phyloP scores from a whole-genome alignment of 2,329 filamentous ascomycete genomes.

The Verticillium albo-atrum region DNA sequence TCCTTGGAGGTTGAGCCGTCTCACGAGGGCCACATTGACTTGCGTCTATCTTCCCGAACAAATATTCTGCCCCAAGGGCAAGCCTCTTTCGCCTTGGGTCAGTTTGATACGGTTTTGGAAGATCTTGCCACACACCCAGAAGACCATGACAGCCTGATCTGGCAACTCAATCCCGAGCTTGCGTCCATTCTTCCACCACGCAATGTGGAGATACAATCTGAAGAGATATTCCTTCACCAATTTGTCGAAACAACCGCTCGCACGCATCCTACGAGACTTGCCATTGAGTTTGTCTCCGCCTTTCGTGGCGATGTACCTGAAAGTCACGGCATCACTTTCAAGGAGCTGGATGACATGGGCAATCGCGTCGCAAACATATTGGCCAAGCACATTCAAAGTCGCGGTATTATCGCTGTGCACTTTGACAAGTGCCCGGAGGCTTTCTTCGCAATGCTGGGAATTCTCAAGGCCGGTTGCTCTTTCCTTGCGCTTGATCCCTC shows the following conservation, averaged over 20 bases:
- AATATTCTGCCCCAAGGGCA: conserved; percentile 65
- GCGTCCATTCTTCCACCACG: conserved; percentile 65
- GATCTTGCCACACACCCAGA: conserved; percentile 50
- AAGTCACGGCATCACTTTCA: conserved; percentile 66
- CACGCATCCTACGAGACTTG: conserved; percentile 52
- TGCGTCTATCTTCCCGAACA: conserved; percentile 63
- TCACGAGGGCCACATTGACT: conserved; percentile 39
- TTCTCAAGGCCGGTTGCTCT: conserved; percentile 76
- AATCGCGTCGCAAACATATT: conserved; percentile 70
- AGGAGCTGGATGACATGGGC: conserved; percentile 64
- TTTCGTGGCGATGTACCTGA: conserved; percentile 41
- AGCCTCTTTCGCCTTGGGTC: conserved; percentile 59
- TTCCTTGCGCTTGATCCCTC: conserved; percentile 77
- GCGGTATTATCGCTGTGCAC: conserved; percentile 66
- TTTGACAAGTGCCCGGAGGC: conserved; percentile 85
- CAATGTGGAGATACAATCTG: conserved; percentile 49
- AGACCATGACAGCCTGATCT: conserved; percentile 32
- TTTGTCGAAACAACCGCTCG: conserved; percentile 66
- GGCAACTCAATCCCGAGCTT: conserved; percentile 27
- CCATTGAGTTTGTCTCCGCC: conserved; percentile 69
- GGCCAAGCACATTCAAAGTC: conserved; percentile 40
- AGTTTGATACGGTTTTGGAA: conserved; percentile 65
- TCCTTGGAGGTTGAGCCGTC: conserved; percentile 73
- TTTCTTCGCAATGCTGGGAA: conserved; percentile 75
- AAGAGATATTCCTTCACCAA: conserved; percentile 64